Evolutionary conservation across 1,284 basidiomycete genomes (phyloP).

Genomic region (Ceratobasidium sp.): DNA sequence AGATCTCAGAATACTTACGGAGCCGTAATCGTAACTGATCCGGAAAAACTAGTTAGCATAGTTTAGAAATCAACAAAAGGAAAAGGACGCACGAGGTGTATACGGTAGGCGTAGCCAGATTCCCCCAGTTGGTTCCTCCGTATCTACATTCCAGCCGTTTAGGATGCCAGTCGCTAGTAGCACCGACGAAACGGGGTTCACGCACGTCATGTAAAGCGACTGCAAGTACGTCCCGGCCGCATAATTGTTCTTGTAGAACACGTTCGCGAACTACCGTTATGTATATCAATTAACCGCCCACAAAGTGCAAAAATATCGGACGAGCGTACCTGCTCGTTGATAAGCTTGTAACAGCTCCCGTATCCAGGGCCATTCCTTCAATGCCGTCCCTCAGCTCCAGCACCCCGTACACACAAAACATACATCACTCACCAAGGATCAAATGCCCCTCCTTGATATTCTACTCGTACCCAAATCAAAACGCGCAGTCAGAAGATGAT

Average conservation of each 20-base stretch:
- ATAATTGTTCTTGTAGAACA: slow-evolving; percentile 57
- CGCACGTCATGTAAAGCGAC: slow-evolving; percentile 59
- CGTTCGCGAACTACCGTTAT: slow-evolving; percentile 38
- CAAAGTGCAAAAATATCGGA: slow-evolving; percentile 45
- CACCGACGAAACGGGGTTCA: not conserved
- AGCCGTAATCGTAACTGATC: slow-evolving; percentile 37
- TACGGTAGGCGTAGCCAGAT: slow-evolving; percentile 61
- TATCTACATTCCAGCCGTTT: slow-evolving; percentile 53
- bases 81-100: slow-evolving; percentile 62
- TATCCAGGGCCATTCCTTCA: slow-evolving; percentile 35
- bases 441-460: slow-evolving; percentile 38
- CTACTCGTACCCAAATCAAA: not conserved
- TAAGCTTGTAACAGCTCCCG: slow-evolving; percentile 25
- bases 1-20: slow-evolving; percentile 21
- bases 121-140: slow-evolving; percentile 66
- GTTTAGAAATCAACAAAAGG: too few species aligned
- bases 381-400: not conserved
- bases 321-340: slow-evolving; percentile 30
- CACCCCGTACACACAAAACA: not conserved
- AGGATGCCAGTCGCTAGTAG: not conserved
- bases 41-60: not conserved
- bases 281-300: not conserved
- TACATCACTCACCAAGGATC: slow-evolving; percentile 25
- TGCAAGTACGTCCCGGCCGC: slow-evolving; percentile 59
- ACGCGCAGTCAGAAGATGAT: not conserved